Evolutionary conservation across 345 rosid genomes (phyloP).

Genomic region (Camelina neglecta): DNA sequence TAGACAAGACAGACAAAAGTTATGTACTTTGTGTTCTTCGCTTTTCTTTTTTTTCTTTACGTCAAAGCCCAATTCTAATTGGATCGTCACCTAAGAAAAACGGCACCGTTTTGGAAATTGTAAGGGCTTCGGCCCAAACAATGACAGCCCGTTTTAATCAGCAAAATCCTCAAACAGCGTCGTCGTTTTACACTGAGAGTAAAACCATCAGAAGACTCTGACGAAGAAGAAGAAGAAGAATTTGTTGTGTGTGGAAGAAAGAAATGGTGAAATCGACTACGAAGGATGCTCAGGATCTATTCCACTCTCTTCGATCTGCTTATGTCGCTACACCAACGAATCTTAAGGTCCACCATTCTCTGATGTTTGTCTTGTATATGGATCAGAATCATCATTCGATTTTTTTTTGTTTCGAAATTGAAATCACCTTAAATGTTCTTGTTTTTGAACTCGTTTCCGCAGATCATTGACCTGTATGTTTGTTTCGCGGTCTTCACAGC

Average conservation of each 20-base stretch:
- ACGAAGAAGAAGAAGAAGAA: neutral
- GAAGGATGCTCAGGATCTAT: slow-evolving; percentile 66
- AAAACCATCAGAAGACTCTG: neutral
- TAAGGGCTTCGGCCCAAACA: neutral
- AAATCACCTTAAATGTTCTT: neutral
- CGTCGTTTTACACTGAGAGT: neutral
- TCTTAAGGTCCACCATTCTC: slow-evolving; percentile 55
- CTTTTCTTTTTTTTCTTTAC: neutral
- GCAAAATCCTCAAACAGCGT: neutral
- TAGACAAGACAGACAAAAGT: neutral
- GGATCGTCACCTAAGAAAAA: slow-evolving; percentile 10
- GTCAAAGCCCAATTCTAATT: slow-evolving; percentile 12
- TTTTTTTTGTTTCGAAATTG: neutral
- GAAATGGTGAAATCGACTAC: slow-evolving; percentile 61
- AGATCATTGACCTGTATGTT: slow-evolving; percentile 86
- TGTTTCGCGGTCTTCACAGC: slow-evolving; percentile 72
- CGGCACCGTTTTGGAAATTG: neutral
- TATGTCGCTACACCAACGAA: slow-evolving; percentile 62
- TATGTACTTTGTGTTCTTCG: neutral
- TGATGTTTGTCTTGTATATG: neutral
- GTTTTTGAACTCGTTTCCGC: slow-evolving; percentile 16
- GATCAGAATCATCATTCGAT: neutral
- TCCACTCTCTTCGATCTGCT: slow-evolving; percentile 66
- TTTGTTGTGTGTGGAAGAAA: neutral
- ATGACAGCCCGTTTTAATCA: neutral